Conservation (phyloP, 352 stramenopile species). For the Blastocystis hominis region DNA sequence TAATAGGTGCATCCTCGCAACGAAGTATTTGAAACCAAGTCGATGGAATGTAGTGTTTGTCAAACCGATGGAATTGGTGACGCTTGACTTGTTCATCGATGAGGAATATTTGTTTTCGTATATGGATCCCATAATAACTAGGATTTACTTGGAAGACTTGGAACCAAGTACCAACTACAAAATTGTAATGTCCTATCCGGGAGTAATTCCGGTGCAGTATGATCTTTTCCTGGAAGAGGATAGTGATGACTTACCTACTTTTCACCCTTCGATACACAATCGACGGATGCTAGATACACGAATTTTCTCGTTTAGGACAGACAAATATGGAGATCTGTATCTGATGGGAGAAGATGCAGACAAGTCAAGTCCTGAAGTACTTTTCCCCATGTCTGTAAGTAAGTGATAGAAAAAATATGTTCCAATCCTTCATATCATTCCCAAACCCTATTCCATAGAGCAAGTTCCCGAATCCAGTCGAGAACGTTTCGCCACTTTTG, state of each 20-base stretch:
- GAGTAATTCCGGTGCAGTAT: constrained; percentile 17
- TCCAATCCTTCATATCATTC: constrained; percentile 21
- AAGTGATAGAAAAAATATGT: neutral
- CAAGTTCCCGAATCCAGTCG: neutral
- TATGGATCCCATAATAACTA: neutral
- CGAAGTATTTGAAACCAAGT: neutral
- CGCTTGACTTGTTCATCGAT: neutral
- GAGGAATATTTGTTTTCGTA: neutral
- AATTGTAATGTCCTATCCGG: neutral
- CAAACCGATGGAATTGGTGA: neutral
- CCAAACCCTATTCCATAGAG: neutral
- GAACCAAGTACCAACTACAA: neutral
- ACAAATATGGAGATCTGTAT: neutral
- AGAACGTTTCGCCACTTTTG: neutral
- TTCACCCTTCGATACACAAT: neutral
- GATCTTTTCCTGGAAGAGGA: constrained; percentile 10
- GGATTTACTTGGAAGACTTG: neutral
- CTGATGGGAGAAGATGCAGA: neutral
- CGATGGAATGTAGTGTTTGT: neutral
- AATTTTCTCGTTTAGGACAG: neutral
- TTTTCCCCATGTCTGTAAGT: neutral
- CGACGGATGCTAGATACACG: neutral
- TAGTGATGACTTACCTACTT: neutral
- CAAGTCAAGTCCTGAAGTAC: neutral
- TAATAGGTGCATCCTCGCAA: neutral